phyloP scores from a whole-genome alignment of 176 grass and related monocot species.

The maize (Zea mays) region DNA sequence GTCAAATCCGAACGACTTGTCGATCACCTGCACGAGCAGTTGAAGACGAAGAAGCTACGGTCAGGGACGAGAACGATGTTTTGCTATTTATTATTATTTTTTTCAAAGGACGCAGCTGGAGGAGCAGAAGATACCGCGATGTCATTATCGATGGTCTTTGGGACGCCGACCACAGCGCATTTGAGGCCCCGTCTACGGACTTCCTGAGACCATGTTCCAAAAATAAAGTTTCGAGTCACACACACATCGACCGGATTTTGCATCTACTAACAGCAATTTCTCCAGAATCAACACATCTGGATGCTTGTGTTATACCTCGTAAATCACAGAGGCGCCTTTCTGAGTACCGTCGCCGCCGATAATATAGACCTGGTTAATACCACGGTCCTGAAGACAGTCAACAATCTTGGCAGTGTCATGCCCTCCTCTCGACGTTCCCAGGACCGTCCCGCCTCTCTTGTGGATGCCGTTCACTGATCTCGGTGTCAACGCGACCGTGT shows the following conservation, averaged over 20 bases:
- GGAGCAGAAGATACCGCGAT: slow-evolving; percentile 66
- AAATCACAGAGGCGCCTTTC: slow-evolving; percentile 83
- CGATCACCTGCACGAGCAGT: slow-evolving; percentile 68
- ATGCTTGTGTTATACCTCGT: slow-evolving; percentile 62
- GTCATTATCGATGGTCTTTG: slow-evolving; percentile 99
- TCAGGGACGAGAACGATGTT: too few relatives aligned
- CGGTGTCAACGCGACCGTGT: slow-evolving; percentile 68
- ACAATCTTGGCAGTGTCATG: slow-evolving; percentile 91
- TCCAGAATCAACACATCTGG: background rate
- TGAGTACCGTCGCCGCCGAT: slow-evolving; percentile 96
- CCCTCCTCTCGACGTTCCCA: slow-evolving; percentile 85
- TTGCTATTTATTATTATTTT: too few relatives aligned
- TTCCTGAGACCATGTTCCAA: slow-evolving; percentile 67
- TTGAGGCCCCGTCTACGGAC: slow-evolving; percentile 76
- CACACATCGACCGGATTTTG: background rate
- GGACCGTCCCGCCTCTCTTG: slow-evolving; percentile 91
- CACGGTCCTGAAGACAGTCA: slow-evolving; percentile 82
- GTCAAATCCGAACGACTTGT: slow-evolving; percentile 99
- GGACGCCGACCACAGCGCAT: slow-evolving; percentile 75
- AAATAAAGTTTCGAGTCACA: slow-evolving; percentile 1
- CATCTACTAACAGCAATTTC: background rate
- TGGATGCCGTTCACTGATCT: slow-evolving; percentile 86
- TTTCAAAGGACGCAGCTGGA: background rate
- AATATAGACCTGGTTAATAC: slow-evolving; percentile 96
- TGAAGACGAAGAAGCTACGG: background rate